Percentiles rank a stretch among this genome's conserved stretches.
These are phyloP conservation scores for Jackrogersella multiformis DNA, from an alignment of 495 filamentous ascomycete species.

Conservation along the genomic window DNA sequence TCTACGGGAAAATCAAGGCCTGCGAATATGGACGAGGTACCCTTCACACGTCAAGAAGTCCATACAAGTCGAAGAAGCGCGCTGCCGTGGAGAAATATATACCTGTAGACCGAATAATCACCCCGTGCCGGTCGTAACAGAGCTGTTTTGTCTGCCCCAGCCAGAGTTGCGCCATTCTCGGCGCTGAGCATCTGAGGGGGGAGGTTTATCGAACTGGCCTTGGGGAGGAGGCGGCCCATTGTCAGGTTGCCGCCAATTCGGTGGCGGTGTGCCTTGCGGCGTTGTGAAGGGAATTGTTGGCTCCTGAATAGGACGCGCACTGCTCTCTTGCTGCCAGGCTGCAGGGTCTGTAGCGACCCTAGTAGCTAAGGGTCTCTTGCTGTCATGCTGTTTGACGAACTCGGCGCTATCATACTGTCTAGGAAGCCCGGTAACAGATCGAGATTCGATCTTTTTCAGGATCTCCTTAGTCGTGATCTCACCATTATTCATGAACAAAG, in stretches of 20 bases:
- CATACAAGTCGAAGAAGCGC: constrained; percentile 17
- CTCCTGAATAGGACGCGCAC: constrained; percentile 79
- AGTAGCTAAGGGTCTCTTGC: constrained; percentile 58
- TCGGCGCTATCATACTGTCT: constrained; percentile 68
- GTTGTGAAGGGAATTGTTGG: constrained; percentile 55
- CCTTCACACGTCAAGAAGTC: constrained; percentile 12
- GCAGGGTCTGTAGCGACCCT: constrained; percentile 81
- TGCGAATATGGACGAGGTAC: constrained; percentile 24
- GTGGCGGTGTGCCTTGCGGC: constrained; percentile 54
- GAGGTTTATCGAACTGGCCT: constrained; percentile 43
- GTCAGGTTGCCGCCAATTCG: constrained; percentile 52
- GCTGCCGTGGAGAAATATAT: constrained; percentile 31
- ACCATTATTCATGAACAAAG: constrained; percentile 78
- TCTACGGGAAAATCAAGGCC: constrained; percentile 38
- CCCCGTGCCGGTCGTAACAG: constrained; percentile 45
- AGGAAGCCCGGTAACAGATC: constrained; percentile 66
- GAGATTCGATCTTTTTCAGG: constrained; percentile 84
- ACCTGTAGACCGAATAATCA: constrained; percentile 27
- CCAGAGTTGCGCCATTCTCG: constrained; percentile 65
- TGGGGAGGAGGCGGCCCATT: constrained; percentile 49
- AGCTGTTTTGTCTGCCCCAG: constrained; percentile 56
- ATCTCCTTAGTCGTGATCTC: constrained; percentile 98
- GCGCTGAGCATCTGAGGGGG: constrained; percentile 47
- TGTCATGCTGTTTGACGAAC: constrained; percentile 58
- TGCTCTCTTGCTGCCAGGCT: constrained; percentile 82